Conservation (phyloP, 2,329 filamentous ascomycete genomes). For the Chrysoporthe austroafricana region DNA sequence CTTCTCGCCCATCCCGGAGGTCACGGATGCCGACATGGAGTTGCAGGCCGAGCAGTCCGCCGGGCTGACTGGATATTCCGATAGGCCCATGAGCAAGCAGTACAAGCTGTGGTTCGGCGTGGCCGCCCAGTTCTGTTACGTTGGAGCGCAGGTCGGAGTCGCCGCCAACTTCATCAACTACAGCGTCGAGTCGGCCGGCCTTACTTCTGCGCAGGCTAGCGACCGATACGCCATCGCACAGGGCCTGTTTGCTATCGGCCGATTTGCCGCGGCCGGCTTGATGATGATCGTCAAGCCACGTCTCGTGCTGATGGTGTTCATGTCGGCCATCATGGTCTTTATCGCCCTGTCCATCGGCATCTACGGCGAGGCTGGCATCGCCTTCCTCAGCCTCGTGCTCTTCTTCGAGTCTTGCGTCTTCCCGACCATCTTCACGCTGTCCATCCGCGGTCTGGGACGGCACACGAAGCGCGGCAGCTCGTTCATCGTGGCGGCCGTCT, state of each 20-base stretch:
- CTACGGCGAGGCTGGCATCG: constrained; percentile 48
- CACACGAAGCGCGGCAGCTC: constrained; percentile 77
- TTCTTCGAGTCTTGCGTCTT: constrained; percentile 82
- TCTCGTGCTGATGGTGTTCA: constrained; percentile 67
- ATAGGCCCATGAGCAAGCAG: constrained; percentile 68
- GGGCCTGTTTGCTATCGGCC: constrained; percentile 70
- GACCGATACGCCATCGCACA: constrained; percentile 75
- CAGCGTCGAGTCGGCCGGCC: constrained; percentile 58
- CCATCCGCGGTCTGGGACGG: constrained; percentile 72
- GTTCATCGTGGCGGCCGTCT: constrained; percentile 69
- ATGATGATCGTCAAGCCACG: constrained; percentile 71
- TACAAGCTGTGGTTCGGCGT: constrained; percentile 76
- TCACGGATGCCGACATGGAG: constrained; percentile 69
- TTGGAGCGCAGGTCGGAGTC: constrained; percentile 68
- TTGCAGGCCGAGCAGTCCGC: constrained; percentile 58
- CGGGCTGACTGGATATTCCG: constrained; percentile 50
- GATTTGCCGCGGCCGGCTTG: constrained; percentile 66
- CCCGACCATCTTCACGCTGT: constrained; percentile 78
- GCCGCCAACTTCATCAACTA: constrained; percentile 74
- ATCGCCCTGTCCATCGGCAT: constrained; percentile 50
- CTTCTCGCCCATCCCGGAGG: constrained; percentile 68
- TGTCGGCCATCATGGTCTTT: constrained; percentile 67
- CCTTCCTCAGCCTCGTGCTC: constrained; percentile 68
- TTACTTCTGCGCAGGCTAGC: constrained; percentile 56
- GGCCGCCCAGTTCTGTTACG: constrained; percentile 77